Base-by-base conservation (phyloP, 805 yeast species). In the Ogataea neopini region DNA sequence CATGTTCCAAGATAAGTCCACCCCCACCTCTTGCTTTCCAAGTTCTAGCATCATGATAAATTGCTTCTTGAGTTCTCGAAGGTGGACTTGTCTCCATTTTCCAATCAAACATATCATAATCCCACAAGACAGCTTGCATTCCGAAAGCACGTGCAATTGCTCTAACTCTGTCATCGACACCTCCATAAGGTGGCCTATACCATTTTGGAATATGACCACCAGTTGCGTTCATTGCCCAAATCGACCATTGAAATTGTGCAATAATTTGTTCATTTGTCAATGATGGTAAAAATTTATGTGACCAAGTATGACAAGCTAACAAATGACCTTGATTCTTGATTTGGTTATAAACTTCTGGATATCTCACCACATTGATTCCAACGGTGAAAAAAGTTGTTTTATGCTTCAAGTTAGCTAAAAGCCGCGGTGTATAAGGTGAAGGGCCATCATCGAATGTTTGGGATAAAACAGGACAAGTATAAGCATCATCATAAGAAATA, bases 401-500 rank as follows among this genome's bases (percentile, higher is more conserved):
- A 36, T 55, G 59, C 6, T 70, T 65, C 53, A 91, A 67, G n/a
- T 72, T 67, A 3, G 72, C 67, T 19, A 90, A 64, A 25, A 92
- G 72, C 36, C 72, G 73, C 3, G 77, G 70, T 0, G 97, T 91
- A 18, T 80, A 75, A 0, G 80, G 80, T 0, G 91, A 77, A 1
- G 99, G 99, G 0, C 99, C 98, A 64, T 92, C 98, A 64, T 92
- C 99, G 67, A 92, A 92, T 0, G 96, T 84, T 68, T 92, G 98
- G 0, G 91, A 80, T 32, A 92, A 70, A 40, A 72, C 70, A 2
- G 83, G 79, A 64, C 97, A 91, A 0, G 92, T 79, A 57, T 71
- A 76, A 4, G 86, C 81, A 61, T 91, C 98, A 65, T 86, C 94
- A 30, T 70, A 76, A 19, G 82, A 79, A 22, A 83, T 80, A 68